phyloP scores from a whole-genome alignment of 495 filamentous ascomycete genomes.

The Poronia punctata region DNA sequence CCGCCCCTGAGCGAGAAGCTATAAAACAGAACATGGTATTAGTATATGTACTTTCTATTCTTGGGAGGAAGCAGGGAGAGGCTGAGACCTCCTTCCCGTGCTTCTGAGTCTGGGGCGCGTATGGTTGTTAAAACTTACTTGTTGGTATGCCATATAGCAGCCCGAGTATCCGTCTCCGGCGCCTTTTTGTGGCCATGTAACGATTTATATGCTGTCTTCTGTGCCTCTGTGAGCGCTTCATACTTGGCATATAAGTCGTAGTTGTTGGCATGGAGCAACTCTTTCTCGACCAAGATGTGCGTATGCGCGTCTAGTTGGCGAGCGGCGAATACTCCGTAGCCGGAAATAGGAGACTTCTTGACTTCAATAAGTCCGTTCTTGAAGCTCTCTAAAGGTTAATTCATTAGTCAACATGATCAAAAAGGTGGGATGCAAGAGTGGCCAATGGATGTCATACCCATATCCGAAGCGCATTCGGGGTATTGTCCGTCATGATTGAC shows the following conservation, averaged over 20 bases:
- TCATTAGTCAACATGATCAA: no score
- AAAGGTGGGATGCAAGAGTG: no score
- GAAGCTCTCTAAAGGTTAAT: not conserved
- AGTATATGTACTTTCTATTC: no score
- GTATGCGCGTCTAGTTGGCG: constrained; percentile 14
- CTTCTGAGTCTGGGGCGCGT: no score
- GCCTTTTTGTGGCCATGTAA: not conserved
- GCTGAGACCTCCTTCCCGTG: no score
- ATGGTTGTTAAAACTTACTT: not conserved
- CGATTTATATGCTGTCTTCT: constrained; percentile 1
- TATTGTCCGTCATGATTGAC: constrained; percentile 4
- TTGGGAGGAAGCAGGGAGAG: no score
- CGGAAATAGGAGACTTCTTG: constrained; percentile 14
- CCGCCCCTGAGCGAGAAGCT: constrained; percentile 18
- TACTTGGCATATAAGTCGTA: constrained; percentile 5
- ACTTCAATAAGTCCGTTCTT: constrained; percentile 17
- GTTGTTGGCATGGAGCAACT: constrained; percentile 22
- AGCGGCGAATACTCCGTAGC: constrained; percentile 25
- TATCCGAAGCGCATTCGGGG: constrained; percentile 1
- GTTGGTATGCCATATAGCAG: constrained; percentile 8
- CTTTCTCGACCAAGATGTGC: constrained; percentile 20
- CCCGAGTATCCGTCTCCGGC: constrained; percentile 3
- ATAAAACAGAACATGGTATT: not conserved
- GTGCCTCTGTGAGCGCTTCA: constrained; percentile 4
- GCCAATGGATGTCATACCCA: not conserved